Conservation (phyloP, 2,329 filamentous ascomycete species). For the Stromatinia cepivora region DNA sequence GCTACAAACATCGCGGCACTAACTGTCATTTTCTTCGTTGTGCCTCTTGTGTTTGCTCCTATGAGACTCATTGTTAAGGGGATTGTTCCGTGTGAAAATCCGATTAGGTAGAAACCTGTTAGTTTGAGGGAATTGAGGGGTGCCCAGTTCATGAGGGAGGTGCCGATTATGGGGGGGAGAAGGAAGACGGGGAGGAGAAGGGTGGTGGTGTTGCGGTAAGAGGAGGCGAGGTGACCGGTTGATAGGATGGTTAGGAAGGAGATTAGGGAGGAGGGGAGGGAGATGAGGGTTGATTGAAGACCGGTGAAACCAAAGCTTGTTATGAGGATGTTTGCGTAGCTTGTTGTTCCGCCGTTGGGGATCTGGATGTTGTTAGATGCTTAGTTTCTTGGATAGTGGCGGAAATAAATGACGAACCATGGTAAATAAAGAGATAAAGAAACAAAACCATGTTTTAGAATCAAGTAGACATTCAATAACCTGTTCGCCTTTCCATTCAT, state of each 20-base stretch:
- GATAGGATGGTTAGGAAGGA: constrained; percentile 30
- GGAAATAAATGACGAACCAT: constrained; percentile 39
- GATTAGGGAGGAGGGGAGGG: constrained; percentile 32
- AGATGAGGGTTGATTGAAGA: constrained; percentile 39
- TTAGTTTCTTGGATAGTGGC: neutral
- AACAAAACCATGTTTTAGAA: constrained; percentile 58
- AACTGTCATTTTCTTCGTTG: constrained; percentile 42
- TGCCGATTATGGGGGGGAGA: constrained; percentile 36
- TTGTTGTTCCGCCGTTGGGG: constrained; percentile 60
- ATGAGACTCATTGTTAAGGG: constrained; percentile 40
- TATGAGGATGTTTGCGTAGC: constrained; percentile 54
- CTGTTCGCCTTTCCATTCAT: constrained; percentile 50
- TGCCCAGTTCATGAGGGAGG: constrained; percentile 37
- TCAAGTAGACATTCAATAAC: constrained; percentile 52
- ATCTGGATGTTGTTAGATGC: neutral
- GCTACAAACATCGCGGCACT: constrained; percentile 33
- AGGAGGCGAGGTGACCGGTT: constrained; percentile 43
- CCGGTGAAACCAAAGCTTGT: constrained; percentile 44
- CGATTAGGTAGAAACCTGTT: constrained; percentile 38
- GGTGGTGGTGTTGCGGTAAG: constrained; percentile 32
- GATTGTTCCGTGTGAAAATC: constrained; percentile 33
- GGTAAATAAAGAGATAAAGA: constrained; percentile 52
- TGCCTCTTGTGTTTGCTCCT: constrained; percentile 37
- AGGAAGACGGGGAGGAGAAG: constrained; percentile 32
- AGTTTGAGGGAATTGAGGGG: constrained; percentile 31